Conservation (phyloP, 208 protist species). For the Leishmania arabica region DNA sequence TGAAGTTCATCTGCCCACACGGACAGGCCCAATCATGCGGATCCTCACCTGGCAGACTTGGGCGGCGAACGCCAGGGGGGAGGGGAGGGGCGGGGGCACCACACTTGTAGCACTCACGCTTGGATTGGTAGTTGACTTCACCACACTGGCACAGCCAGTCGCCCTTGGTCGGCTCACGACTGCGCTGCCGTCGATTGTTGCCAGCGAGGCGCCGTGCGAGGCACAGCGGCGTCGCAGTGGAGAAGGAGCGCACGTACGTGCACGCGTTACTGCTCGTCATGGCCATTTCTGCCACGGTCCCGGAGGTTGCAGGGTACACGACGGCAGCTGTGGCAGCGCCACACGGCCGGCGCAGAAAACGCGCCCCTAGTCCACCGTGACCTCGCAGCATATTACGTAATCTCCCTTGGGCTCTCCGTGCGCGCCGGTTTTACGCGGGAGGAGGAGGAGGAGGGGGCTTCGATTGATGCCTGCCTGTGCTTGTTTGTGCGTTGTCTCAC, state of each 20-base stretch:
- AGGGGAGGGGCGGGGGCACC: slow-evolving; percentile 85
- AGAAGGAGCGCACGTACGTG: slow-evolving; percentile 1
- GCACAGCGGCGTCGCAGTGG: slow-evolving; percentile 9
- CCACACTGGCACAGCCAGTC: slow-evolving; percentile 92
- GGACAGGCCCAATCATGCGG: slow-evolving; percentile 91
- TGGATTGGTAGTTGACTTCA: slow-evolving; percentile 83
- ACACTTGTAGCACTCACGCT: slow-evolving; percentile 93
- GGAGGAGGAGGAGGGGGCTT: neutral
- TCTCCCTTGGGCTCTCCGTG: neutral
- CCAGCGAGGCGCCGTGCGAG: slow-evolving; percentile 62
- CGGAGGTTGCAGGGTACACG: neutral
- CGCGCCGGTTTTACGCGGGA: neutral
- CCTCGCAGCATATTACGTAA: slow-evolving; percentile 1
- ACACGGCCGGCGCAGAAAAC: neutral
- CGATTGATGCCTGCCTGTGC: neutral
- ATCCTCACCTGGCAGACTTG: slow-evolving; percentile 86
- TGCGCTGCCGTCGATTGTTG: slow-evolving; percentile 26
- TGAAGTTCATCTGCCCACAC: slow-evolving; percentile 92
- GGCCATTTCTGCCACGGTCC: neutral
- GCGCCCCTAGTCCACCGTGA: neutral
- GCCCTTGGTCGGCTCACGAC: slow-evolving; percentile 73
- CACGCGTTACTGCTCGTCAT: neutral
- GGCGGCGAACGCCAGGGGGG: slow-evolving; percentile 82
- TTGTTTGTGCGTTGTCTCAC: neutral
- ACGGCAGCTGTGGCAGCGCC: neutral